These are phyloP conservation scores for Candida maesae DNA, from an alignment of 805 yeast genomes.

Conservation along the genomic window DNA sequence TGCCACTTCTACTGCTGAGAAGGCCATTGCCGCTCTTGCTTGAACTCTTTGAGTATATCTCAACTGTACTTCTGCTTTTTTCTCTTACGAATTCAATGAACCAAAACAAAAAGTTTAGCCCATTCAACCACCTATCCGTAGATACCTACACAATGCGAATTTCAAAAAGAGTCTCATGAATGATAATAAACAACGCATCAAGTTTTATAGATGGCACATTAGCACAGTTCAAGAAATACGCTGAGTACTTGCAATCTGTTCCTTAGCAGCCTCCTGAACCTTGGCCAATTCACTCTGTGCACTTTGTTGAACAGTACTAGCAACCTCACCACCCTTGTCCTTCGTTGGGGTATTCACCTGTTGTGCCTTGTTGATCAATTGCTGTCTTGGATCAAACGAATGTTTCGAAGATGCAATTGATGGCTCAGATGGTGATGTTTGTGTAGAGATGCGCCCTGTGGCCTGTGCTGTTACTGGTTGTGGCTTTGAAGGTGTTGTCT, in stretches of 20 bases:
- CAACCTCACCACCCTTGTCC: neutral
- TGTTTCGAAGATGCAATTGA: conserved; percentile 5
- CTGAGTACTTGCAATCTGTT: conserved; percentile 3
- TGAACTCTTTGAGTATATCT: neutral
- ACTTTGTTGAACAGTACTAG: neutral
- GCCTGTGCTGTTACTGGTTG: conserved; percentile 1
- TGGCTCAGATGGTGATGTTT: neutral
- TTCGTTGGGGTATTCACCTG: neutral
- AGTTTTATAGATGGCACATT: no score
- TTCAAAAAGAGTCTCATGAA: no score
- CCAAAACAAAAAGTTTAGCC: no score
- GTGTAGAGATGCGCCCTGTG: conserved; percentile 5
- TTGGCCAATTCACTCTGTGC: conserved; percentile 1
- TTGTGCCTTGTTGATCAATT: conserved; percentile 10
- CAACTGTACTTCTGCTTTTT: no score
- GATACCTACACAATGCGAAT: no score
- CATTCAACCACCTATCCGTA: no score
- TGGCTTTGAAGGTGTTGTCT: neutral
- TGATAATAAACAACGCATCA: no score
- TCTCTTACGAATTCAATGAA: no score
- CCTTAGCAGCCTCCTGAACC: conserved; percentile 4
- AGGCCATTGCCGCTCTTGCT: conserved; percentile 28
- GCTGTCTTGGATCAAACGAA: conserved; percentile 8
- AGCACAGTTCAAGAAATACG: no score
- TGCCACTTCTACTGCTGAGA: conserved; percentile 46